Evolutionary conservation across 1,139 yeast species (phyloP), one percentile per base, ranked within the genome.

Genomic region (Magnusiomyces sp.): DNA sequence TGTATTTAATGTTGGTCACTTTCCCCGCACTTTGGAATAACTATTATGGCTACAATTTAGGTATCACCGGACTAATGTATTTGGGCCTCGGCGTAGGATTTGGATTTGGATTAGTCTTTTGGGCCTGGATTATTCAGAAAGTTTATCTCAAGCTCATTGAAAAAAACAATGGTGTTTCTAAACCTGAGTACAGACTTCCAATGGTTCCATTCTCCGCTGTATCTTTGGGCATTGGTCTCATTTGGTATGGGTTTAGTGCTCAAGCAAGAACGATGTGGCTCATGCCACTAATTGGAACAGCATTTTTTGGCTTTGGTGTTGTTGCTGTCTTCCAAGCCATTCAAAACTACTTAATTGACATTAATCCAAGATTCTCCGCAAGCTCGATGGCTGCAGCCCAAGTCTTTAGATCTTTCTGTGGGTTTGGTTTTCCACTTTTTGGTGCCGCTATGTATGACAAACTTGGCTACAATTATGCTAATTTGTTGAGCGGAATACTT

Each of bases 231-330:
- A 62, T 70, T 36, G 83, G 82, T 0, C 67, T 80, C 40, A 65
- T 80, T 40, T 75, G 82, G 74, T 80, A 77, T 59, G 85, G 86
- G 2, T 80, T 85, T 84, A 71, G 79, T 31, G 82, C 81, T 1
- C 69, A 80, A 55, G 69, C 70, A 32, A 62, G 67, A 36, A 49
- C 65, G 3, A 55, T 58, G 46, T 80, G 84, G 81, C 69, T 80
- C 34, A 75, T 79, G 71, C 83, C 85, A 1, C 66, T 69, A 16
- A 66, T 80, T 32, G 85, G 84, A 2, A 69, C 77, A 10, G 75
- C 68, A 1, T 68, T 79, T 13, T 80, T 77, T 63, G 79, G 83
- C 3, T 71, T 76, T 56, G 79, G 80, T 2, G 71, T 80, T 23
- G 73, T 80, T 40, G 79, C 79, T 5, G 76, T 78, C 10, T 80